Evolutionary conservation across 2,329 filamentous ascomycete genomes (phyloP), one percentile per base, ranked within the genome.

Genomic region (Pseudonectria foliicola): DNA sequence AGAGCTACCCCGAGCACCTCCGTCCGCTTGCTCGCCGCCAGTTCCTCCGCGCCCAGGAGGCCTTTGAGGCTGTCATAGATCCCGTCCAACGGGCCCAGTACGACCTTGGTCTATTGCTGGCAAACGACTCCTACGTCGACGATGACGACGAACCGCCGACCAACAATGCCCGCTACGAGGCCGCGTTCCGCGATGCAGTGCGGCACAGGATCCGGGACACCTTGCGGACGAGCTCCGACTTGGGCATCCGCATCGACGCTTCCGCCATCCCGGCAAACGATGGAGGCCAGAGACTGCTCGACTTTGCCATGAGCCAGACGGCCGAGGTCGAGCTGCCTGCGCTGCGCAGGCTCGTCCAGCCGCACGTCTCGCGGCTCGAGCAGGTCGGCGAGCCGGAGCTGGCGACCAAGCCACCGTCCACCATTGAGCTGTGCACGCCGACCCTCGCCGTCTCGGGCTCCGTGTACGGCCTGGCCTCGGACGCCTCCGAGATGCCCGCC

Each of bases 61-160:
- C 67, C 7, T 71, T 69, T 31, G 69, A 71, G 50, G 65, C 62
- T 2, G 56, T 73, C n/a, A 60, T 66, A 30, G 60, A 69, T 31
- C 64, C 66, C 11, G 50, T 53, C 12, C 58, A 61, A 14, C 58
- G 64, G 24, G 53, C 60, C 5, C 57, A 59, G 25, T 70, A 71
- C 36, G 66, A 71, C 39, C 47, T 57, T 7, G 47, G 50, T 13
- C 46, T 49, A 23, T 43, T 53, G 13, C 33, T 51, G 13, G 34
- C 43, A 16, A 33, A 48, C 25, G 49, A 44, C 15, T 39, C 37
- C 4, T 33, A 23, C 11, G 45, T 47, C 12, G 38, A 52, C 11
- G 49, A 40, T 42, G 11, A 44, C 33, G 13, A 42, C 33, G 3
- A 38, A 31, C 5, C 18, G 18, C 18, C 8, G 5, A 8, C 18